These are phyloP conservation scores for Extremus antarcticus DNA, from an alignment of 495 filamentous ascomycete species.

Conservation along the genomic window DNA sequence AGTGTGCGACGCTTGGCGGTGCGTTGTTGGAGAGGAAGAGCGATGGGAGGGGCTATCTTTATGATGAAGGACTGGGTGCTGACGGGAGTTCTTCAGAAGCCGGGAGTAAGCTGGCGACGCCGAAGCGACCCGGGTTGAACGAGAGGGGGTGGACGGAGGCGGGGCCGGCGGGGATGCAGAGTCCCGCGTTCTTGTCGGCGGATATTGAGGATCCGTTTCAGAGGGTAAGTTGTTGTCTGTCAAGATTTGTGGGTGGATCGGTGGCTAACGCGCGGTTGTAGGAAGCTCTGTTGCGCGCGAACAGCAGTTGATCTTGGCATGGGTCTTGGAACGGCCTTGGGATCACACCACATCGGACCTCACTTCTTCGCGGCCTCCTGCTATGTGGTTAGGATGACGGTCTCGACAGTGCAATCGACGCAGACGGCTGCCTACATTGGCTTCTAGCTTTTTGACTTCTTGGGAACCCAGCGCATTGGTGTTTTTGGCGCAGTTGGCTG, in stretches of 20 bases:
- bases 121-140: slow-evolving; percentile 38
- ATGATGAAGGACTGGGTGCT: background rate
- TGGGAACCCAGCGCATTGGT: background rate
- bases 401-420: background rate
- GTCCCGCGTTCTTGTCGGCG: slow-evolving; percentile 48
- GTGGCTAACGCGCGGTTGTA: background rate
- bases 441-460: background rate
- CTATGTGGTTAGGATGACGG: too few relatives aligned
- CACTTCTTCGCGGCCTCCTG: background rate
- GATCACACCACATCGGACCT: background rate
- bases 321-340: background rate
- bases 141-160: slow-evolving; percentile 52
- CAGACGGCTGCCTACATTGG: background rate
- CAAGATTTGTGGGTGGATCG: background rate
- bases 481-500: background rate
- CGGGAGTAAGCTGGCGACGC: slow-evolving; percentile 3
- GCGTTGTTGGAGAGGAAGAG: slow-evolving; percentile 56
- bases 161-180: slow-evolving; percentile 48
- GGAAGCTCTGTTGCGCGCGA: slow-evolving; percentile 1
- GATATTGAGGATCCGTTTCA: slow-evolving; percentile 54
- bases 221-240: slow-evolving; percentile 45
- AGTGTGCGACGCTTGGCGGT: slow-evolving; percentile 71
- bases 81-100: background rate
- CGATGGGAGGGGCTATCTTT: slow-evolving; percentile 19
- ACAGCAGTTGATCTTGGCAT: background rate